Evolutionary conservation across 768 basidiomycete species (phyloP), one percentile per base, ranked within the genome.

Genomic region (Antrodiella citrinella): DNA sequence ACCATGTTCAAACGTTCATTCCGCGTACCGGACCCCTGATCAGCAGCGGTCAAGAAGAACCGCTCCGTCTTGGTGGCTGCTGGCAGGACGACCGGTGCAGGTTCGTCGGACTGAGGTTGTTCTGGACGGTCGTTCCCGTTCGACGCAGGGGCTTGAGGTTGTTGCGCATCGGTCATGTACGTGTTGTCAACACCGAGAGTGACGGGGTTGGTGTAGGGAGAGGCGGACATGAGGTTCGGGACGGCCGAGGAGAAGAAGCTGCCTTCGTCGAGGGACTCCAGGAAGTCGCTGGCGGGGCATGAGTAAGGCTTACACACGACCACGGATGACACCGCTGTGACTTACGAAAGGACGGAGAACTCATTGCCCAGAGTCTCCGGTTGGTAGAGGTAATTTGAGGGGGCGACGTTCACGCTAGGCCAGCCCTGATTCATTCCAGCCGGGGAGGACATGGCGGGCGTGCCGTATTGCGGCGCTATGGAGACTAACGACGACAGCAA

Each of bases 1-100:
- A 97, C 95, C 51, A 88, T 77, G 57, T 85, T 89, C 46, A 98
- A 68, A 1, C 94, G 81, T 57, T 95, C 90, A 57, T 94, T 88
- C 40, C 95, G 75, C 20, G 91, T 86, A 0, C 94, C 94, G 1
- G 86, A 80, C 48, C 87, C 89, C 60, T 96, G 94, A 65, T 97
- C 95, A 0, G 95, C 95, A 3, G 95, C 94, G 0, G 91, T 94
- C 20, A 97, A 72, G 52, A 96, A 73, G 68, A 94, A 98, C 45
- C 76, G 78, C 64, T 98, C 95, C 0, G 91, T 86, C 61, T 85
- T 87, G 1, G 78, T 87, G 12, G 84, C 81, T 0, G 84, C 77
- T 0, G 84, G 84, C 1, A 91, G 73, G 3, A 88, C 76, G 13
- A 68, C 62, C 3, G 78, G 72, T 0, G 72, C 67, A 1, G 73